Conservation (phyloP, 306 rosid species). For the Leucaena leucocephala region DNA sequence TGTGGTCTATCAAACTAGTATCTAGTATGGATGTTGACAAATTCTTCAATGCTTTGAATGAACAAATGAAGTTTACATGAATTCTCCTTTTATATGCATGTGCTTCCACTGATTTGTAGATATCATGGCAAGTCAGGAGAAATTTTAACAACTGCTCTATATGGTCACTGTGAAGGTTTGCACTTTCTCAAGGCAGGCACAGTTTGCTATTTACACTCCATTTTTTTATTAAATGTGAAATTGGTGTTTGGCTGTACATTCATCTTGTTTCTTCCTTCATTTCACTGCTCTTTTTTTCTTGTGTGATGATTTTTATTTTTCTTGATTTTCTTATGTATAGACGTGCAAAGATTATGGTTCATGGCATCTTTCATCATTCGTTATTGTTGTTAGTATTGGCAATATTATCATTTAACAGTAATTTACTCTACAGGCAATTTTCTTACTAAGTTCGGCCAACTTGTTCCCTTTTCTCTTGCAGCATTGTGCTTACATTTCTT, state of each 20-base stretch:
- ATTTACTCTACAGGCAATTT: conserved; percentile 15
- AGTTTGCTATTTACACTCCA: conserved; percentile 69
- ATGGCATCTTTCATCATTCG: conserved; percentile 15
- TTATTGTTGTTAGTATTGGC: conserved; percentile 23
- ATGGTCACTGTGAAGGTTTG: conserved; percentile 87
- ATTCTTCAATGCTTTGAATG: conserved; percentile 55
- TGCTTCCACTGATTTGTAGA: conserved; percentile 95
- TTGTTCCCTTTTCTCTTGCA: conserved; percentile 16
- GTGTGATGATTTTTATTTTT: conserved; percentile 19
- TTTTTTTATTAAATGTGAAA: conserved; percentile 33
- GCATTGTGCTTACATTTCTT: conserved; percentile 14
- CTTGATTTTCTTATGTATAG: conserved; percentile 13
- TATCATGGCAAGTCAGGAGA: conserved; percentile 92
- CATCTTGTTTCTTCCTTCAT: conserved; percentile 23
- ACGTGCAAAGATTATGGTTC: conserved; percentile 18
- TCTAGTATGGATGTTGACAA: conserved; percentile 52
- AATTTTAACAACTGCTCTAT: conserved; percentile 84
- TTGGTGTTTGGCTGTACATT: conserved; percentile 44
- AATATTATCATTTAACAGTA: conserved; percentile 17
- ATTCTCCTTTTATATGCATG: conserved; percentile 82
- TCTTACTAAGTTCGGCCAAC: conserved; percentile 25
- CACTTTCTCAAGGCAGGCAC: conserved; percentile 93
- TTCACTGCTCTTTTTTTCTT: conserved; percentile 6
- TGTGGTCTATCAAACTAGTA: conserved; percentile 39
- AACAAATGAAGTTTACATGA: conserved; percentile 58